Evolutionary conservation across 805 yeast species (phyloP).

Genomic region (Candida insectalens): DNA sequence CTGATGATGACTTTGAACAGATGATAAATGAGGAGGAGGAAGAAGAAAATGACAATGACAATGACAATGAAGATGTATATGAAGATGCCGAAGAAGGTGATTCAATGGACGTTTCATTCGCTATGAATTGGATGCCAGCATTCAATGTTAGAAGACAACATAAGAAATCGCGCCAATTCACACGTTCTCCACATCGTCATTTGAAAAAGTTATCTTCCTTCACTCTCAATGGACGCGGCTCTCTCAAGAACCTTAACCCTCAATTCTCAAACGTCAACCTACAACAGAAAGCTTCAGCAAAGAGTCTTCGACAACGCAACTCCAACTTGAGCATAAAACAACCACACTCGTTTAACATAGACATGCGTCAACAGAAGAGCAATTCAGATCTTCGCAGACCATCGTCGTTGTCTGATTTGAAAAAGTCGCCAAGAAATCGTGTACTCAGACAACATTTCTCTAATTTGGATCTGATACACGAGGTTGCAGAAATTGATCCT

Average conservation of each 20-base stretch:
- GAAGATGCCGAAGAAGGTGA: constrained; percentile 5
- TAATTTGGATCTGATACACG: background rate
- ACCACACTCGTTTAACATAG: background rate
- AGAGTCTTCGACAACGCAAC: background rate
- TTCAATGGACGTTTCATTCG: constrained; percentile 21
- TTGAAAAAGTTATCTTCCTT: constrained; percentile 13
- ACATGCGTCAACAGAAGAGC: background rate
- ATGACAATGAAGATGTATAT: constrained; percentile 5
- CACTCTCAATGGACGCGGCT: constrained; percentile 1
- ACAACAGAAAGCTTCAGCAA: background rate
- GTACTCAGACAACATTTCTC: background rate
- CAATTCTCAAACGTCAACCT: background rate
- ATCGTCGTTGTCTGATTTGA: background rate
- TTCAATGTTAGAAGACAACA: constrained; percentile 14
- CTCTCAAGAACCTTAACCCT: background rate
- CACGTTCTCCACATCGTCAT: constrained; percentile 17
- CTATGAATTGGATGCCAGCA: constrained; percentile 19
- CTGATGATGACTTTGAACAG: constrained; percentile 5
- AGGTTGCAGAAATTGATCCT: background rate
- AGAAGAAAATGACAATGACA: background rate
- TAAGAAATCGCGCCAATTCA: constrained; percentile 16
- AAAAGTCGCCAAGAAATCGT: background rate
- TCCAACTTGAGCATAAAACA: background rate
- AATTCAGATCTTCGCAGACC: background rate
- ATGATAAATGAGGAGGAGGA: background rate